A percentile compares a stretch with the other conserved stretches of the same genome.
These are phyloP conservation scores for Fraxinus dipetala DNA, from an alignment of 305 asterid species.

Conservation along the genomic window DNA sequence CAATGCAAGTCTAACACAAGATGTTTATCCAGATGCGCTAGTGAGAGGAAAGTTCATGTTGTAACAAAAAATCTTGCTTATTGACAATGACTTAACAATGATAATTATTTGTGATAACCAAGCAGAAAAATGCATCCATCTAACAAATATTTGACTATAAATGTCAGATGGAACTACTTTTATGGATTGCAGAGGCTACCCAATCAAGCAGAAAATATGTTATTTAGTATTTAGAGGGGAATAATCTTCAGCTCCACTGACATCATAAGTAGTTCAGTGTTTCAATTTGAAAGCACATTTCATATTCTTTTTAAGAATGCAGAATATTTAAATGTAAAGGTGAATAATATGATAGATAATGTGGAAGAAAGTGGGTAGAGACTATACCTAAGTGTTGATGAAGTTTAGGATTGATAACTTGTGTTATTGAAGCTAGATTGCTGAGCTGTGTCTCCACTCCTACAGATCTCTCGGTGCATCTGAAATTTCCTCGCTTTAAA, in stretches of 20 bases:
- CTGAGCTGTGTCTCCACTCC: conserved; percentile 86
- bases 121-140: not conserved
- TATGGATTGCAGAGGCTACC: not conserved
- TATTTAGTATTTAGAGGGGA: not conserved
- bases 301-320: not conserved
- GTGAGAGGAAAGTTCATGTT: not conserved
- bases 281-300: not conserved
- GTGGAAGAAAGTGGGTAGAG: conserved; percentile 3
- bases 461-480: conserved; percentile 75
- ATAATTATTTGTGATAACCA: not conserved
- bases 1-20: not conserved
- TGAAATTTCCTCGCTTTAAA: conserved; percentile 89
- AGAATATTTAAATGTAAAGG: not conserved
- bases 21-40: not conserved
- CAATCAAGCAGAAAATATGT: not conserved
- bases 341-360: conserved; percentile 7
- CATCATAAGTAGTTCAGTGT: not conserved
- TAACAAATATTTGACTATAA: not conserved
- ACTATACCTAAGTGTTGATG: conserved; percentile 80
- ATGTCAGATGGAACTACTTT: not conserved
- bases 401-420: conserved; percentile 85
- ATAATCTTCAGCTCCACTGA: not conserved
- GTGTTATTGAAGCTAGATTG: conserved; percentile 73
- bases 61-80: not conserved
- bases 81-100: not conserved